Conservation (phyloP, 129 eudicot genomes). For the Pseudognaphalium luteoalbum region DNA sequence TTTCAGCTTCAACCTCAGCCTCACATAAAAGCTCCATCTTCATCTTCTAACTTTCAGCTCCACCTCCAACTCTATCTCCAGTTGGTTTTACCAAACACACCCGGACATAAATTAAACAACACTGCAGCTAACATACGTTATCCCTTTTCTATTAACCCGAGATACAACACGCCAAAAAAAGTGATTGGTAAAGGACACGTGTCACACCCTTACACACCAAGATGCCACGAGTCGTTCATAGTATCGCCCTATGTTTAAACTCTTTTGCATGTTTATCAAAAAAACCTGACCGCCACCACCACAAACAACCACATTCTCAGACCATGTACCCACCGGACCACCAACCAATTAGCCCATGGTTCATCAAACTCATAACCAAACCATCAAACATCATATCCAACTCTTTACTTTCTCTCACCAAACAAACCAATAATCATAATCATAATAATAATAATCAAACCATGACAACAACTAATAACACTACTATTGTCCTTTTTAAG, state of each 20-base stretch:
- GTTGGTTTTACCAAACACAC: no score
- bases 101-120: no score
- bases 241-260: neutral
- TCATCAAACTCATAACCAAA: conserved; percentile 37
- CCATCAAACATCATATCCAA: conserved; percentile 39
- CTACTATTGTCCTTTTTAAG: conserved; percentile 29
- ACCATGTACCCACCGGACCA: conserved; percentile 25
- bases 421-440: conserved; percentile 19
- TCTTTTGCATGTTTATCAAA: conserved; percentile 11
- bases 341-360: conserved; percentile 21
- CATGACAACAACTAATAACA: neutral
- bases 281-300: neutral
- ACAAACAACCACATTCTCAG: neutral
- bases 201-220: conserved; percentile 4
- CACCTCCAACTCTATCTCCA: no score
- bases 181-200: conserved; percentile 8
- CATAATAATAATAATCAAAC: no score
- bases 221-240: conserved; percentile 25
- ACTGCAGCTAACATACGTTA: no score
- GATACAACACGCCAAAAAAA: no score
- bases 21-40: no score
- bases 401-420: conserved; percentile 32
- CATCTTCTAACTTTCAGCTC: no score
- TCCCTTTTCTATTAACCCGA: no score
- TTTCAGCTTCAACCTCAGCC: no score